Percentiles rank a stretch among this genome's conserved stretches.
Evolutionary conservation across 1,284 basidiomycete genomes (phyloP).

Genomic region (Mrakiaceae sp.): DNA sequence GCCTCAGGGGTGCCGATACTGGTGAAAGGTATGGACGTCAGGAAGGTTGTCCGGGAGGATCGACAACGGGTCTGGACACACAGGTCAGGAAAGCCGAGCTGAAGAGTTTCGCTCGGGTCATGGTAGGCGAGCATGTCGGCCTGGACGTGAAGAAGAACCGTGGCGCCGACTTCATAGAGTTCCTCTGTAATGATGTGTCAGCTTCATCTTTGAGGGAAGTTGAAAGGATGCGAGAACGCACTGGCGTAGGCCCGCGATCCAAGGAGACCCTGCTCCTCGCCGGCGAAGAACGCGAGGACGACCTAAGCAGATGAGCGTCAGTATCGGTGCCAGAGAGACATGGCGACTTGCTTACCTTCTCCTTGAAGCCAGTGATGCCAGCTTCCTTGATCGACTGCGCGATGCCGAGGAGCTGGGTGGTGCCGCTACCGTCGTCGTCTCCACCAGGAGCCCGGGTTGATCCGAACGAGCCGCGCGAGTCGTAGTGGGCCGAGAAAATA

Average conservation of each 20-base stretch:
- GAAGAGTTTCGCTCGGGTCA: slow-evolving; percentile 56
- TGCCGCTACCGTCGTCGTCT: slow-evolving; percentile 48
- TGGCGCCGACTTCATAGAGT: slow-evolving; percentile 48
- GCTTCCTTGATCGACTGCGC: slow-evolving; percentile 50
- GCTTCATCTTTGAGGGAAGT: not conserved
- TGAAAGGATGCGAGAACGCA: slow-evolving; percentile 20
- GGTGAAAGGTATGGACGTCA: not conserved
- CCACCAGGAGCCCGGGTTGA: slow-evolving; percentile 56
- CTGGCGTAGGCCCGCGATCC: slow-evolving; percentile 36
- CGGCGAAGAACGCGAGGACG: slow-evolving; percentile 15
- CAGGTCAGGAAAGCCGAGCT: slow-evolving; percentile 56
- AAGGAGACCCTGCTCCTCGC: slow-evolving; percentile 37
- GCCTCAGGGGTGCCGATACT: slow-evolving; percentile 71
- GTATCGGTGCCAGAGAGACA: not conserved
- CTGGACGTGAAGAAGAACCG: slow-evolving; percentile 70
- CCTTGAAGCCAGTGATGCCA: slow-evolving; percentile 36
- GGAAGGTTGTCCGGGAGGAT: not conserved
- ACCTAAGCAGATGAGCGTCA: not conserved
- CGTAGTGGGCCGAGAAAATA: slow-evolving; percentile 11
- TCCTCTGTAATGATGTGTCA: slow-evolving; percentile 30
- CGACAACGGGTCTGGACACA: slow-evolving; percentile 20
- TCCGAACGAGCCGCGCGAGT: slow-evolving; percentile 70
- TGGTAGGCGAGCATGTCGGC: slow-evolving; percentile 79
- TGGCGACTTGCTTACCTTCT: slow-evolving; percentile 21
- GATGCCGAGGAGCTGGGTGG: slow-evolving; percentile 59